Conservation (phyloP, 2,329 filamentous ascomycete genomes). For the Sarocladium strictum region DNA sequence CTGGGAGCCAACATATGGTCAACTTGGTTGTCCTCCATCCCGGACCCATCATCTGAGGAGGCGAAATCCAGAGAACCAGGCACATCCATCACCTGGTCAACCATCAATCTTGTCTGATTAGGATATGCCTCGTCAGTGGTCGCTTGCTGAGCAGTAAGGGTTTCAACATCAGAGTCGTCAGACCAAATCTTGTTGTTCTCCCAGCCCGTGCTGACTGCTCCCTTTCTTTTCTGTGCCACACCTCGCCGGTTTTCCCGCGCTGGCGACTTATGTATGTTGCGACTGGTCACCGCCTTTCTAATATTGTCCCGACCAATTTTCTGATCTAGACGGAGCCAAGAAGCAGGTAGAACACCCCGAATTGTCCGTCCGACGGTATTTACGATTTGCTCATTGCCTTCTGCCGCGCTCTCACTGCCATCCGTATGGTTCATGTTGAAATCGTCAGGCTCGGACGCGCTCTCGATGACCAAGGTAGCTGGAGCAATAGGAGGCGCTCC, state of each 20-base stretch:
- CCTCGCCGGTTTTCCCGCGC: slow-evolving; percentile 38
- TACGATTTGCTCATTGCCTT: slow-evolving; percentile 36
- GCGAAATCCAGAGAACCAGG: slow-evolving; percentile 6
- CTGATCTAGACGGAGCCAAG: slow-evolving; percentile 57
- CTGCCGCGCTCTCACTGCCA: slow-evolving; percentile 17
- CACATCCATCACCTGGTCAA: slow-evolving; percentile 12
- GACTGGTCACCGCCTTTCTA: slow-evolving; percentile 21
- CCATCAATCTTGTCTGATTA: slow-evolving; percentile 20
- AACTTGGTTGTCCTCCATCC: slow-evolving; percentile 45
- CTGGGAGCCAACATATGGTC: slow-evolving; percentile 42
- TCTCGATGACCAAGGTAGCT: not conserved
- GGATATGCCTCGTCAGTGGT: slow-evolving; percentile 19
- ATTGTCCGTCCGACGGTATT: slow-evolving; percentile 40
- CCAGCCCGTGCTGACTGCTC: slow-evolving; percentile 23
- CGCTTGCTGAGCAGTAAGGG: slow-evolving; percentile 11
- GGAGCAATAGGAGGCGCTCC: not conserved
- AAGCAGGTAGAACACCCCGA: slow-evolving; percentile 59
- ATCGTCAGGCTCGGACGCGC: not conserved
- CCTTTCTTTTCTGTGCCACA: slow-evolving; percentile 37
- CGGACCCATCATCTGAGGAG: slow-evolving; percentile 23
- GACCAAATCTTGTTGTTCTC: slow-evolving; percentile 28
- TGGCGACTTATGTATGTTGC: slow-evolving; percentile 26
- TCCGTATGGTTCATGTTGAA: not conserved
- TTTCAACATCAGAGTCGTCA: slow-evolving; percentile 40
- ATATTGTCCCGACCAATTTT: slow-evolving; percentile 28